Percentiles rank a stretch among this genome's conserved stretches.
Conservation (phyloP, 2,329 filamentous ascomycete species). For the Aspergillus sp. region DNA sequence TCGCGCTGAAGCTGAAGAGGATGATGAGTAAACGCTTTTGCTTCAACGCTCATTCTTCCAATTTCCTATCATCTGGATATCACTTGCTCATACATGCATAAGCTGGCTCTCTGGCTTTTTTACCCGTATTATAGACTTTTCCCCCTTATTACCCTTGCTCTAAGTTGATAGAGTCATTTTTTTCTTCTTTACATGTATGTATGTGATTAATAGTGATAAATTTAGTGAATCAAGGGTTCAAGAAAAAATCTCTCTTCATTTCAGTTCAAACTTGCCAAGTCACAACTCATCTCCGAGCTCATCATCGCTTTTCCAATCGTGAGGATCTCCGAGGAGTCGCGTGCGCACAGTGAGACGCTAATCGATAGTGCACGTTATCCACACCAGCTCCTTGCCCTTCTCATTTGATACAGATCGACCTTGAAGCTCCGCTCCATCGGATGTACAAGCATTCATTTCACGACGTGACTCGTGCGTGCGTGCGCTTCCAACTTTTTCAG, state of each 20-base stretch:
- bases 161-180: slow-evolving; percentile 39
- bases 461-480: background rate
- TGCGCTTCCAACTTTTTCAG: background rate
- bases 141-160: slow-evolving; percentile 35
- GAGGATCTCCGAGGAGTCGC: slow-evolving; percentile 3
- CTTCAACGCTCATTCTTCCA: slow-evolving; percentile 26
- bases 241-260: slow-evolving; percentile 19
- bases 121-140: slow-evolving; percentile 46
- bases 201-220: slow-evolving; percentile 48
- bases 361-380: slow-evolving; percentile 1
- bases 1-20: slow-evolving; percentile 49
- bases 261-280: background rate
- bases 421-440: background rate
- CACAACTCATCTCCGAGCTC: slow-evolving; percentile 13
- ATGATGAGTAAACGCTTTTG: slow-evolving; percentile 47
- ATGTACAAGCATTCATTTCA: background rate
- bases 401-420: slow-evolving; percentile 17
- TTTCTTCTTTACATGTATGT: slow-evolving; percentile 46
- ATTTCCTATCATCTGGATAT: slow-evolving; percentile 39
- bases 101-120: slow-evolving; percentile 30
- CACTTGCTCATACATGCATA: slow-evolving; percentile 39
- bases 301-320: background rate
- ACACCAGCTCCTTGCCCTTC: slow-evolving; percentile 6
- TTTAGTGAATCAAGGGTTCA: slow-evolving; percentile 42
- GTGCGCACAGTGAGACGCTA: slow-evolving; percentile 5